Conservation (phyloP, 2,329 filamentous ascomycete species). For the Plectosphaerella sp. region DNA sequence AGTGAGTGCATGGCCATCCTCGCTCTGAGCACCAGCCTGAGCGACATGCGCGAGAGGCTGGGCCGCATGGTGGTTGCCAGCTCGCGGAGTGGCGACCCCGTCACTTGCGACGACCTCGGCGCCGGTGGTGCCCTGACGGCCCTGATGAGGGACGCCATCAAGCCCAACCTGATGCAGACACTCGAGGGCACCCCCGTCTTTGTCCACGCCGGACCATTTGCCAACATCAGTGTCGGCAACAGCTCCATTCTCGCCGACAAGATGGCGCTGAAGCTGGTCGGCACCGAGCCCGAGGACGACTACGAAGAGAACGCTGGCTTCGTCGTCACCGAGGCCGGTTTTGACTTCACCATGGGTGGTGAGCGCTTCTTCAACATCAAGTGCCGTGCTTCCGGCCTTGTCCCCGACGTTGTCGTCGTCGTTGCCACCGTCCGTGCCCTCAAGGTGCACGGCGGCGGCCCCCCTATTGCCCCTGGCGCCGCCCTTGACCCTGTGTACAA, state of each 20-base stretch:
- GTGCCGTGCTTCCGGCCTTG: conserved; percentile 88
- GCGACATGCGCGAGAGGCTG: conserved; percentile 87
- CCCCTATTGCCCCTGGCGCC: conserved; percentile 85
- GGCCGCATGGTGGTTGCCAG: conserved; percentile 94
- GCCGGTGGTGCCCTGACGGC: conserved; percentile 88
- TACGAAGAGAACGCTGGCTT: conserved; percentile 80
- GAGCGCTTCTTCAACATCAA: conserved; percentile 99
- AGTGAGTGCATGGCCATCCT: conserved; percentile 98
- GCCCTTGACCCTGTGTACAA: conserved; percentile 84
- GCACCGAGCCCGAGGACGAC: conserved; percentile 78
- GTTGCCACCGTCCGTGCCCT: conserved; percentile 93
- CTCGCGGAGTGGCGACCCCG: conserved; percentile 78
- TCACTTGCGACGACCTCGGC: conserved; percentile 94
- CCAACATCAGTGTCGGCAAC: conserved; percentile 97
- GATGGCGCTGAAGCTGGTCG: conserved; percentile 90
- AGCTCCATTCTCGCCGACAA: conserved; percentile 94
- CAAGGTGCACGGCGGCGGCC: conserved; percentile 94
- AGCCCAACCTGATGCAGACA: conserved; percentile 98
- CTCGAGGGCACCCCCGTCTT: conserved; percentile 96
- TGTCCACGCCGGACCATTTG: conserved; percentile 95
- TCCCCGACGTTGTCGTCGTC: conserved; percentile 89
- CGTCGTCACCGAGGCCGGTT: conserved; percentile 94
- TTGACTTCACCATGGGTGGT: conserved; percentile 99
- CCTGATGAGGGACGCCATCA: conserved; percentile 97
- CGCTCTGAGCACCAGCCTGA: conserved; percentile 81